Base-by-base conservation (phyloP, 805 yeast species). In the Suhomyces canberraensis region DNA sequence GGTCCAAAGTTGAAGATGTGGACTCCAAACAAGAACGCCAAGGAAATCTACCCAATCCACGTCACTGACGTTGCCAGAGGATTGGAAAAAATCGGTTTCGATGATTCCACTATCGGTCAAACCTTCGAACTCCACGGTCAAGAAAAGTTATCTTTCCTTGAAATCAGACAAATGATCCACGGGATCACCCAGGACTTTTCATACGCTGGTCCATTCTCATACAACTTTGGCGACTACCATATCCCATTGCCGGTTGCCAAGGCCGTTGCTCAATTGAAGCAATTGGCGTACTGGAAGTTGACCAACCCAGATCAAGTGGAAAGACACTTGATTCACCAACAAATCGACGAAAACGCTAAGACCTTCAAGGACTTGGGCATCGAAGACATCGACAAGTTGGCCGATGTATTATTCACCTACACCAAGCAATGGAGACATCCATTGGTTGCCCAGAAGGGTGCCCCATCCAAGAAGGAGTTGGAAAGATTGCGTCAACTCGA, bases 61-160 rank as follows among this genome's bases (percentile, higher is more conserved):
- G 87, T 79, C 25, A 47, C 68, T 33, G 95, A 87, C 55, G 89
- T 86, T 39, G 91, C 93, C 16, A 67, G 74, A 45, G 95, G 85
- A 3, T 69, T 87, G 48, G 93, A 84, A 66, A 73, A 69, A 48
- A 84, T 87, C 48, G 90, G 86, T 8, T 86, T 66, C 58, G 90
- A 87, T 57, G 95, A 87, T 60, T 67, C 85, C 36, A 86, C 95
- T 15, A 71, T 72, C 11, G 95, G 95, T 42, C 74, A 83, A 61
- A 72, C 81, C 34, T 87, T 63, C 60, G 95, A 87, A 64, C 72
- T 87, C 45, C 69, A 64, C 51, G 95, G 95, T 9, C 75, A 80
- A n/a, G 84, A 84, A 59, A 68, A 71, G 50, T 76, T 78, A 58
- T 56, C 81, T 8, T 71, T 73, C 51, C 60, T 61, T 40, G 85